Conservation (phyloP, 163 green algal genomes). For the Scenedesmus sp. region DNA sequence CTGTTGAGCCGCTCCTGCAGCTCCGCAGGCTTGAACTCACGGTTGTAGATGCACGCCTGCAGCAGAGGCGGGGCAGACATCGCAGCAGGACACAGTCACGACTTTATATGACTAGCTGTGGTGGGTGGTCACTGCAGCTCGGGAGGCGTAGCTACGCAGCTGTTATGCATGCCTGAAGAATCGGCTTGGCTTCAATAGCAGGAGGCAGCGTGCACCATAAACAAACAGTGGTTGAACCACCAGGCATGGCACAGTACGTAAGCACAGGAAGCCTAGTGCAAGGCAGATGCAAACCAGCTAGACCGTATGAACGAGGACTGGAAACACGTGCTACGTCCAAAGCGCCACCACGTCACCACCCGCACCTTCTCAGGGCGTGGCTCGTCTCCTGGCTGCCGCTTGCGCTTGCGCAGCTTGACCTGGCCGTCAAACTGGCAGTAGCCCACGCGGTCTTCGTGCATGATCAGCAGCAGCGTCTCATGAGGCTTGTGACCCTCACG, state of each 20-base stretch:
- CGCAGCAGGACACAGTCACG: not conserved
- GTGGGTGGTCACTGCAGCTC: not conserved
- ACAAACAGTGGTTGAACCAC: too few relatives aligned
- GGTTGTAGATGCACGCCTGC: constrained; percentile 32
- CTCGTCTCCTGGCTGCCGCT: constrained; percentile 29
- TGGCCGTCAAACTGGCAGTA: constrained; percentile 44
- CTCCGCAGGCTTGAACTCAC: constrained; percentile 28
- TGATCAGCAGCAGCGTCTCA: constrained; percentile 29
- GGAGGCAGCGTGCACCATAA: not conserved
- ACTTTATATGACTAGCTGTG: not conserved
- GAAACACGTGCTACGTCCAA: too few relatives aligned
- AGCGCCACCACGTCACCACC: too few relatives aligned
- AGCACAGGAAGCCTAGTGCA: too few relatives aligned
- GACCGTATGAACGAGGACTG: too few relatives aligned
- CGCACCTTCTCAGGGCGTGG: constrained; percentile 41
- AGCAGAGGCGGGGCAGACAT: not conserved
- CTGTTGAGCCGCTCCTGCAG: constrained; percentile 20
- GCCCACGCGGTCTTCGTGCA: constrained; percentile 36
- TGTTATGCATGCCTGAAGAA: not conserved
- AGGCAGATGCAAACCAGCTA: too few relatives aligned
- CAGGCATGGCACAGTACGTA: too few relatives aligned
- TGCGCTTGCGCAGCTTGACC: constrained; percentile 41
- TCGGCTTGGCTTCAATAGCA: too few relatives aligned
- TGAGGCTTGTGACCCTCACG: not conserved
- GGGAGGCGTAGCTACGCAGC: too few relatives aligned